Base-by-base conservation (phyloP, 2,329 filamentous ascomycete species). In the Monosporascus sp. region DNA sequence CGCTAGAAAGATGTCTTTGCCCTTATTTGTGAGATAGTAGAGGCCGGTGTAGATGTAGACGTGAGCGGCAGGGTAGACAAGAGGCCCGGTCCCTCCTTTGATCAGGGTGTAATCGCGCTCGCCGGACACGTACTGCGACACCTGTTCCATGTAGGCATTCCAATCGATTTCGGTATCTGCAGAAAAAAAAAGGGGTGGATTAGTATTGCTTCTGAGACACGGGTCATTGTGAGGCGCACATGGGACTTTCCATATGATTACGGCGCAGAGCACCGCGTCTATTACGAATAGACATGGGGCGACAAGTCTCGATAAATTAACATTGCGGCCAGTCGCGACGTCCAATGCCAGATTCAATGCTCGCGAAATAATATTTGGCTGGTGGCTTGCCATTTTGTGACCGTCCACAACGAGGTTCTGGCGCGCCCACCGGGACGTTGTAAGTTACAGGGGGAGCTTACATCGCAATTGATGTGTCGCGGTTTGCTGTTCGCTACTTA, bases 141-240 rank as follows among this genome's bases (percentile, higher is more conserved):
- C 79, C 66, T 99, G 94, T 69, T 97, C 82, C 92, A 99, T 97
- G 72, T 99, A 99, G 0, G 94, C 91, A 55, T 80, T 81, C 93
- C 93, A 99, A 73, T 99, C 94, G 66, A 99, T 99, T 72, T 99
- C 94, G 44, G 94, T 99, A 69, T 99, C 94, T 80, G 60, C 48
- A 24, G 20, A 28, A 17, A 20, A 14, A 14, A 43, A 46, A 28
- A 11, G 14, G 14, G 20, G 8, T 26, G 22, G 17, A 9, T 43
- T 20, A 43, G 22, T 24, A 14, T 18, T 9, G 18, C 11, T 20
- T 20, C 18, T 14, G 31, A 35, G 31, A 35, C 31, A 2, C 31
- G 5, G 31, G 31, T 35, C 31, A 22, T 50, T 17, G 6, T 18
- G 43, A 37, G 51, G 67, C 87, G 74, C 76, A 96, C 91, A 96